These are phyloP conservation scores for Citrus mangshanensis DNA, from an alignment of 345 rosid species.

Conservation along the genomic window DNA sequence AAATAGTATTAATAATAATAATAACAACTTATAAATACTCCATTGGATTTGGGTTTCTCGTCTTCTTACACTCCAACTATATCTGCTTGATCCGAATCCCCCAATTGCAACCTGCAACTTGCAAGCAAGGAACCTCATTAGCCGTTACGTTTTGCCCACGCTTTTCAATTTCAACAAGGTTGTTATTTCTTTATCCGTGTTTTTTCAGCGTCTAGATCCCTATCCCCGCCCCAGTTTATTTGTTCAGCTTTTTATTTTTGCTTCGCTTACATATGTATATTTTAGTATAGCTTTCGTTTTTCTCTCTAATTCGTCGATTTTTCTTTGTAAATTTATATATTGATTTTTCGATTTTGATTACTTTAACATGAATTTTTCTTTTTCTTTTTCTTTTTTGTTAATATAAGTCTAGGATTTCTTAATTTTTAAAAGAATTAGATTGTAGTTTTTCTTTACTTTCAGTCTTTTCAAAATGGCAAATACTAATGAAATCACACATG, in stretches of 20 bases:
- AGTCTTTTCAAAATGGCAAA: background rate
- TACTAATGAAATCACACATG: background rate
- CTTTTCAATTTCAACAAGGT: background rate
- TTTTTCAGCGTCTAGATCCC: background rate
- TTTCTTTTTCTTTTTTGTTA: background rate
- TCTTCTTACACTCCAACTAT: background rate
- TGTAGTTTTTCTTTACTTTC: background rate
- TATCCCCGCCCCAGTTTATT: background rate
- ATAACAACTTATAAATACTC: conserved; percentile 1
- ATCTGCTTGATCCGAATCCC: background rate
- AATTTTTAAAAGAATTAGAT: background rate
- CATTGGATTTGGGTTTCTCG: too few relatives aligned
- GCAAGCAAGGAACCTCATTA: background rate
- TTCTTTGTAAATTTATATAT: background rate
- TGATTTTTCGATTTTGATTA: background rate
- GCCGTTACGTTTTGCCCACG: background rate
- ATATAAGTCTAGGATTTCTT: background rate
- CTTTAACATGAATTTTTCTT: background rate
- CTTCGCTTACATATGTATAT: background rate
- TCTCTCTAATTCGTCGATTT: background rate
- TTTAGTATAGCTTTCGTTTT: background rate
- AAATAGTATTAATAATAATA: too few relatives aligned
- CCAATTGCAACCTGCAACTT: background rate
- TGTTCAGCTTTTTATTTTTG: background rate
- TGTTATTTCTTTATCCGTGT: background rate